These are phyloP conservation scores for Trichocomaceae sp. DNA, from an alignment of 2,329 filamentous ascomycete species.

Conservation along the genomic window DNA sequence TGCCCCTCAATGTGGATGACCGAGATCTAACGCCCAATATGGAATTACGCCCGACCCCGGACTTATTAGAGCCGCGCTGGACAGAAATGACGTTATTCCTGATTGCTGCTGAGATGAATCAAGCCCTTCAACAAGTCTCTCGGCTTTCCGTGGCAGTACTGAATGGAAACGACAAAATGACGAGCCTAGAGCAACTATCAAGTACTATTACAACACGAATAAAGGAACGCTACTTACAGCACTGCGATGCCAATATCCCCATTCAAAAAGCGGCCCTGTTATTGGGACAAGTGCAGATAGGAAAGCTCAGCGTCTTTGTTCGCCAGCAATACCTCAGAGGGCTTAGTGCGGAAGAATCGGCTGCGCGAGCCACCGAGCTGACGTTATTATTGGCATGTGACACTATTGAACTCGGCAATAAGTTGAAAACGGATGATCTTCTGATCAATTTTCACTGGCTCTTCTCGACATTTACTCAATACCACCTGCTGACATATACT, in stretches of 20 bases:
- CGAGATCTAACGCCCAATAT: conserved; percentile 45
- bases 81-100: conserved; percentile 53
- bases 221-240: too few relatives aligned
- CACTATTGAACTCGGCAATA: conserved; percentile 26
- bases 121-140: conserved; percentile 43
- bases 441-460: conserved; percentile 32
- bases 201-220: too few relatives aligned
- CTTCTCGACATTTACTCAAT: conserved; percentile 34
- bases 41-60: too few relatives aligned
- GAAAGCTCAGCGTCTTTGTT: conserved; percentile 31
- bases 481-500: conserved; percentile 36
- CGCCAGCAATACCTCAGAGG: conserved; percentile 22
- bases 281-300: conserved; percentile 22
- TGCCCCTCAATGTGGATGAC: conserved; percentile 53
- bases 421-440: conserved; percentile 31
- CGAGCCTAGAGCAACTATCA: too few relatives aligned
- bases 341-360: conserved; percentile 3
- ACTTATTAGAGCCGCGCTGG: conserved; percentile 44
- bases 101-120: conserved; percentile 46
- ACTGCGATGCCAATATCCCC: too few relatives aligned
- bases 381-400: conserved; percentile 29
- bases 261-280: conserved; percentile 24
- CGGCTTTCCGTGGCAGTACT: too few relatives aligned
- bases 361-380: conserved; percentile 21
- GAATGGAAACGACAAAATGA: too few relatives aligned